A percentile compares a stretch with the other conserved stretches of the same genome.
Evolutionary conservation across 805 yeast genomes (phyloP).

Genomic region (Cyberlindnera amylophila): DNA sequence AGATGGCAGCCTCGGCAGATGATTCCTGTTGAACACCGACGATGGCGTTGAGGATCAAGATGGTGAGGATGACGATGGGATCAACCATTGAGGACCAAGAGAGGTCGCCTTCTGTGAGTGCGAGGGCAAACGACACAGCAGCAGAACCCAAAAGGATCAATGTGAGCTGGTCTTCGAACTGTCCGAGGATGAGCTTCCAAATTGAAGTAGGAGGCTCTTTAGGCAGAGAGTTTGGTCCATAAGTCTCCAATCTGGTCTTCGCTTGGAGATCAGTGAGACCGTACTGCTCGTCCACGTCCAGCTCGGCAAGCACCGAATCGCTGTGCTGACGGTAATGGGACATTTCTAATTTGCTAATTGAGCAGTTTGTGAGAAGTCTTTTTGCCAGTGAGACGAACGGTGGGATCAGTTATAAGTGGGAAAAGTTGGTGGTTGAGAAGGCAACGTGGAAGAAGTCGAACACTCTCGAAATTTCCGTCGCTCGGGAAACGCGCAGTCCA

Average conservation of each 20-base stretch:
- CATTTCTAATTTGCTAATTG: no score
- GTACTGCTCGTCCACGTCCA: constrained; percentile 10
- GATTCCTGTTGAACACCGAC: constrained; percentile 50
- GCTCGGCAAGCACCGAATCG: not conserved
- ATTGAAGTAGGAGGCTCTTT: constrained; percentile 35
- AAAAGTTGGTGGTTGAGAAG: no score
- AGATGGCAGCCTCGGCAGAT: constrained; percentile 48
- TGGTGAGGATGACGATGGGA: constrained; percentile 42
- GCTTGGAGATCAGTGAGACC: constrained; percentile 21
- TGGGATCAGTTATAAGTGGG: no score
- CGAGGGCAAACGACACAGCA: constrained; percentile 31
- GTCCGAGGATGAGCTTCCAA: constrained; percentile 33
- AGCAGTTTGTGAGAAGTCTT: no score
- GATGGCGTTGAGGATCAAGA: constrained; percentile 41
- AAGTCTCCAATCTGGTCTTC: constrained; percentile 13
- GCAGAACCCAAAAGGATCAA: constrained; percentile 33
- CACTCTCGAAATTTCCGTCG: no score
- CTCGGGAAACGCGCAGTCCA: no score
- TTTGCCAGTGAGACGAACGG: no score
- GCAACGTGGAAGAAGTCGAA: no score
- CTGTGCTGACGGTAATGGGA: no score
- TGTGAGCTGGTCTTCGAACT: constrained; percentile 35
- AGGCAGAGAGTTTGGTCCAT: constrained; percentile 30
- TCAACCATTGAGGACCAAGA: constrained; percentile 33
- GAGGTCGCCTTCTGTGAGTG: constrained; percentile 29